A percentile compares a stretch with the other conserved stretches of the same genome.
phyloP scores from a whole-genome alignment of 768 basidiomycete species.

The Boletus fagicola region DNA sequence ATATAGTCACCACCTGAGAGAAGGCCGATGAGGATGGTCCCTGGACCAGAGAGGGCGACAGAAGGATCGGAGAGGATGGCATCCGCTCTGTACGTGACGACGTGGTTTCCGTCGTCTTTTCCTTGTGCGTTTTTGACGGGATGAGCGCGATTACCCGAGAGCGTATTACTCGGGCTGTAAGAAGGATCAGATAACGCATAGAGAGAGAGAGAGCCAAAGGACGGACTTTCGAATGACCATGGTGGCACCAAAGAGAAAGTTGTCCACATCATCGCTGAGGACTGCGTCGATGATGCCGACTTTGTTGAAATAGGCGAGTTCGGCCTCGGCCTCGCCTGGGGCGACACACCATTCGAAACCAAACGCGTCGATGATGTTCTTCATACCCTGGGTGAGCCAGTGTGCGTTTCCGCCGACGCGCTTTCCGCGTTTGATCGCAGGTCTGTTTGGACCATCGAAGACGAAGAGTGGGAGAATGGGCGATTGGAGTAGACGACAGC shows the following conservation, averaged over 20 bases:
- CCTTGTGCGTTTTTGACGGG: slow-evolving; percentile 64
- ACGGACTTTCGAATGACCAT: slow-evolving; percentile 81
- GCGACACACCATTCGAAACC: slow-evolving; percentile 81
- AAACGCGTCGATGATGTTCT: slow-evolving; percentile 73
- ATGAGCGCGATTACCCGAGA: slow-evolving; percentile 69
- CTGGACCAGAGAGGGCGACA: slow-evolving; percentile 54
- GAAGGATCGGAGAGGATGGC: slow-evolving; percentile 44
- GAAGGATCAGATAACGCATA: slow-evolving; percentile 3
- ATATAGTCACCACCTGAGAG: slow-evolving; percentile 92
- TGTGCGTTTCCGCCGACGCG: slow-evolving; percentile 59
- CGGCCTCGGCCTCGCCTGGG: slow-evolving; percentile 94
- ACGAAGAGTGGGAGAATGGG: slow-evolving; percentile 89
- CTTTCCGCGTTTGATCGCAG: slow-evolving; percentile 77
- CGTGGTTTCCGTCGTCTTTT: slow-evolving; percentile 71
- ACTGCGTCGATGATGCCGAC: slow-evolving; percentile 85
- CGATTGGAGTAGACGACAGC: slow-evolving; percentile 69
- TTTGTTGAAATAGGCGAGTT: slow-evolving; percentile 81
- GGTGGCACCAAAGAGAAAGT: slow-evolving; percentile 82
- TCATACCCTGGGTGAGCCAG: slow-evolving; percentile 73
- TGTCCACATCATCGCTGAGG: slow-evolving; percentile 92
- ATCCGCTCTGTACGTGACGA: slow-evolving; percentile 38
- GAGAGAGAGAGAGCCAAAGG: neutral
- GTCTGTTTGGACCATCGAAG: slow-evolving; percentile 87
- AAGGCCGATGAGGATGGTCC: slow-evolving; percentile 79
- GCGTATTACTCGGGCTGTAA: slow-evolving; percentile 62